A percentile compares a stretch with the other conserved stretches of the same genome.
Evolutionary conservation across 1,284 basidiomycete genomes (phyloP).

Genomic region (Boletellus sp.): DNA sequence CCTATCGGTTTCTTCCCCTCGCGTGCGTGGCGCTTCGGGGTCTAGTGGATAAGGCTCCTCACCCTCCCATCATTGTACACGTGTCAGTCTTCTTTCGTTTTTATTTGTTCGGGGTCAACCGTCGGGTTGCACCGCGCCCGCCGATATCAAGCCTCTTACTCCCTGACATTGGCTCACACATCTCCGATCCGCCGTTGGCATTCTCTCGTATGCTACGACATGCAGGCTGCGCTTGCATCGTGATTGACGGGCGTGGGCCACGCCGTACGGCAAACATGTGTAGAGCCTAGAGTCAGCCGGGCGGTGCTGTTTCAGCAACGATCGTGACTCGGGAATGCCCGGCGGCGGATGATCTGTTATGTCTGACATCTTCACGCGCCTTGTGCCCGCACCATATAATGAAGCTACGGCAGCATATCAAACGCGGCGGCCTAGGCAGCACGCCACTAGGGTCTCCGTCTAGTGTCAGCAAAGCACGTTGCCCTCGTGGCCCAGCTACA

Average conservation of each 20-base stretch:
- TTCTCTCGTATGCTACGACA: conserved; percentile 28
- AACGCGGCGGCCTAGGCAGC: conserved; percentile 7
- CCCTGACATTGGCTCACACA: conserved; percentile 10
- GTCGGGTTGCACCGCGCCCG: conserved; percentile 6
- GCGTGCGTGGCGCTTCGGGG: conserved; percentile 6
- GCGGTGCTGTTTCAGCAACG: conserved; percentile 13
- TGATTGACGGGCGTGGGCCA: conserved; percentile 31
- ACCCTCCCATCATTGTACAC: conserved; percentile 2
- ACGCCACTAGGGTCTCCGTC: conserved; percentile 15
- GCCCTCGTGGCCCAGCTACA: conserved; percentile 20
- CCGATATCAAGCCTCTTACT: conserved; percentile 5
- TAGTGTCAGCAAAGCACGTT: conserved; percentile 12
- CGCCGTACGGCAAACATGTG: conserved; percentile 19
- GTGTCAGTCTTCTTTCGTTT: conserved; percentile 7
- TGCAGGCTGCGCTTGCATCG: conserved; percentile 21
- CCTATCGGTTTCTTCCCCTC: conserved; percentile 10
- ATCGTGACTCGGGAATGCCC: conserved; percentile 26
- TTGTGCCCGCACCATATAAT: conserved; percentile 21
- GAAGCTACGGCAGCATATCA: conserved; percentile 12
- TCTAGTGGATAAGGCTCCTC: conserved; percentile 10
- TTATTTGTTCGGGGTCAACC: conserved; percentile 2
- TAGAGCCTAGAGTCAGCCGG: conserved; percentile 6
- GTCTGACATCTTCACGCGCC: conserved; percentile 11
- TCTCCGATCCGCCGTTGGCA: conserved; percentile 16
- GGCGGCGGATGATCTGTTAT: conserved; percentile 24